Evolutionary conservation across 2,329 filamentous ascomycete species (phyloP).

Genomic region (Ceratocystis destructans): DNA sequence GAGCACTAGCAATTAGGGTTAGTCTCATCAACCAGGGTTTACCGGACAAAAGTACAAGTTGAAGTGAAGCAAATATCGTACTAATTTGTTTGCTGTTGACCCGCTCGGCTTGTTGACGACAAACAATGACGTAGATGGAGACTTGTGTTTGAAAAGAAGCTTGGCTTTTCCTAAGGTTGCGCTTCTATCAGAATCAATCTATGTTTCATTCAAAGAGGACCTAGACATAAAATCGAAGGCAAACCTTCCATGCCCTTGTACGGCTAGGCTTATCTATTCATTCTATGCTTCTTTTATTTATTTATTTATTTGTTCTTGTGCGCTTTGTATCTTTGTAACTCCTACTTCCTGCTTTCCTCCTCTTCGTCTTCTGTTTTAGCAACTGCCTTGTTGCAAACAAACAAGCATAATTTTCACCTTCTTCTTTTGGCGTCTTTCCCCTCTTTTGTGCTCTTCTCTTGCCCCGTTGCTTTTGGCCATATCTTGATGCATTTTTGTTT

Average conservation of each 20-base stretch:
- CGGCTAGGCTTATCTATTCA: background rate
- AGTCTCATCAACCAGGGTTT: background rate
- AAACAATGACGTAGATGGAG: background rate
- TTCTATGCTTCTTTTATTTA: background rate
- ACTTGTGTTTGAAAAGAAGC: too few relatives aligned
- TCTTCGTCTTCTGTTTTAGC: background rate
- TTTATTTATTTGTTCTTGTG: background rate
- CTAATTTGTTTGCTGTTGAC: background rate
- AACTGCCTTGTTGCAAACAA: background rate
- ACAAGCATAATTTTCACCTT: background rate
- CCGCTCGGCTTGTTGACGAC: background rate
- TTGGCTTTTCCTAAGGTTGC: too few relatives aligned
- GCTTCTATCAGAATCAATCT: background rate
- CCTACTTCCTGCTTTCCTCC: background rate
- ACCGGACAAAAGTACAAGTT: background rate
- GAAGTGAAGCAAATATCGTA: background rate
- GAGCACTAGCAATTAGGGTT: background rate
- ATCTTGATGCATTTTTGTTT: background rate
- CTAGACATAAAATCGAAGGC: too few relatives aligned
- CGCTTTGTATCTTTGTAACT: background rate
- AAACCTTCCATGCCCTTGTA: too few relatives aligned
- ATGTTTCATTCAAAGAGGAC: background rate
- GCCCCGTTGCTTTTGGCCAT: background rate
- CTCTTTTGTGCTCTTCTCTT: background rate
- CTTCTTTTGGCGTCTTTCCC: background rate